These are phyloP conservation scores for Trichopus zeylanicus DNA, from an alignment of 116 monocot genomes.

Conservation along the genomic window DNA sequence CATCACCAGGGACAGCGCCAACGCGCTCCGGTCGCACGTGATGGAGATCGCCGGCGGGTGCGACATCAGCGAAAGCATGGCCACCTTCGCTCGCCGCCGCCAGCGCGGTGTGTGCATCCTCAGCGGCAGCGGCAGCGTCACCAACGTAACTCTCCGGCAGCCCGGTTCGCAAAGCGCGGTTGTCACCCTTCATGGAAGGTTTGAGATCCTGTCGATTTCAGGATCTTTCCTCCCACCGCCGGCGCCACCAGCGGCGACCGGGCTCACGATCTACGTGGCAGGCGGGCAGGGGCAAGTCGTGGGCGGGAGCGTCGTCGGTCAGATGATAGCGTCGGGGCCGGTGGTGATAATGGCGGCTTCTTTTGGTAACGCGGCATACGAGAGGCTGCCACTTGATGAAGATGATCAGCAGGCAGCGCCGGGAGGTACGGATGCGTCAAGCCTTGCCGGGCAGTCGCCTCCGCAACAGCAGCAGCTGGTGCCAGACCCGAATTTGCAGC, in stretches of 20 bases:
- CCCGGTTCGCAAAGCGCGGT: constrained; percentile 39
- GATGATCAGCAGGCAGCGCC: constrained; percentile 14
- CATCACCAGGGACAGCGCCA: constrained; percentile 62
- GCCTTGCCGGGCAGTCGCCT: constrained; percentile 12
- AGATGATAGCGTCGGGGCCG: constrained; percentile 40
- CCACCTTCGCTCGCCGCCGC: constrained; percentile 46
- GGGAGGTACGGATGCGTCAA: constrained; percentile 5
- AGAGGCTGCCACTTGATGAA: constrained; percentile 59
- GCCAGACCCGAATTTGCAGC: constrained; percentile 11
- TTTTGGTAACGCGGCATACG: constrained; percentile 66
- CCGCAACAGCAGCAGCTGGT: constrained; percentile 26
- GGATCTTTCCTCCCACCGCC: constrained; percentile 66
- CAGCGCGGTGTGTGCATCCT: constrained; percentile 62
- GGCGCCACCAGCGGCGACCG: constrained; percentile 50
- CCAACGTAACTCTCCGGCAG: constrained; percentile 64
- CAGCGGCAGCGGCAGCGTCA: constrained; percentile 54
- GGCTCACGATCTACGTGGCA: constrained; percentile 52
- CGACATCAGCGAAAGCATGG: constrained; percentile 57
- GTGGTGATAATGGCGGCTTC: constrained; percentile 73
- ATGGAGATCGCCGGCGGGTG: constrained; percentile 58
- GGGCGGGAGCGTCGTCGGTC: constrained; percentile 59
- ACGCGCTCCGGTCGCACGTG: constrained; percentile 55
- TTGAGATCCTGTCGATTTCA: constrained; percentile 67
- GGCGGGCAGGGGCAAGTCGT: constrained; percentile 66
- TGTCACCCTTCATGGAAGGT: constrained; percentile 56